Percentiles rank a stretch among this genome's conserved stretches.
Evolutionary conservation across 768 basidiomycete species (phyloP).

Genomic region (Cubamyces sp.): DNA sequence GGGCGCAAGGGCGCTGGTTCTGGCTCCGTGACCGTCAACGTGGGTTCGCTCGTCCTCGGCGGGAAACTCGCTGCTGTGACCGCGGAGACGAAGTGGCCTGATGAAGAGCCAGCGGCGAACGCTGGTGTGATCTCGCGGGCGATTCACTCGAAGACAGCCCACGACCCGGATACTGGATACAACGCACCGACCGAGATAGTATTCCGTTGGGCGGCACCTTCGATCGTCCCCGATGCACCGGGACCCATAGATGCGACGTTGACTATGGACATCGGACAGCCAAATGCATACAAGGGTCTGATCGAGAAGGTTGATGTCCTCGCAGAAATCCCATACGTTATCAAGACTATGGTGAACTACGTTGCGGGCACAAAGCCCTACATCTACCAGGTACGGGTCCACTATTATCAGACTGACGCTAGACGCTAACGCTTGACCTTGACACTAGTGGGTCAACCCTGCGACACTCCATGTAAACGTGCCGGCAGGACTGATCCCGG

Average conservation of each 20-base stretch:
- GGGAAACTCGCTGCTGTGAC: conserved; percentile 79
- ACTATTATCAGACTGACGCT: background rate
- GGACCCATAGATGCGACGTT: conserved; percentile 62
- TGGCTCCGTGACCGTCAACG: conserved; percentile 81
- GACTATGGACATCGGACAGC: conserved; percentile 58
- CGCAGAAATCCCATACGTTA: conserved; percentile 89
- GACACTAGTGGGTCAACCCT: conserved; percentile 58
- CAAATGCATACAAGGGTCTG: conserved; percentile 67
- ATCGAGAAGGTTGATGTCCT: conserved; percentile 95
- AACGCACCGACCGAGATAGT: conserved; percentile 65
- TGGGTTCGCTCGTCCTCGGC: conserved; percentile 83
- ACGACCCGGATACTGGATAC: conserved; percentile 86
- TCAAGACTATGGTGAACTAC: conserved; percentile 92
- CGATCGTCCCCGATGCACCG: conserved; percentile 53
- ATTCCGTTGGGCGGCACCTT: conserved; percentile 81
- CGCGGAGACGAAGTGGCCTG: conserved; percentile 78
- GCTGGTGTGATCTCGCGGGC: conserved; percentile 65
- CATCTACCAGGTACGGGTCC: conserved; percentile 82
- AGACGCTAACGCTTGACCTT: conserved; percentile 4
- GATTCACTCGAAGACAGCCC: conserved; percentile 58
- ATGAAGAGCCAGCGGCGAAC: conserved; percentile 51
- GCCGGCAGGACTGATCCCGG: conserved; percentile 45
- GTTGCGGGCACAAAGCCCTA: conserved; percentile 93
- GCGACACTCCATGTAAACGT: conserved; percentile 53
- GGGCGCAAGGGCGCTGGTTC: conserved; percentile 81